Conservation (phyloP, 2,329 filamentous ascomycete genomes). For the Aureobasidium melanogenum region DNA sequence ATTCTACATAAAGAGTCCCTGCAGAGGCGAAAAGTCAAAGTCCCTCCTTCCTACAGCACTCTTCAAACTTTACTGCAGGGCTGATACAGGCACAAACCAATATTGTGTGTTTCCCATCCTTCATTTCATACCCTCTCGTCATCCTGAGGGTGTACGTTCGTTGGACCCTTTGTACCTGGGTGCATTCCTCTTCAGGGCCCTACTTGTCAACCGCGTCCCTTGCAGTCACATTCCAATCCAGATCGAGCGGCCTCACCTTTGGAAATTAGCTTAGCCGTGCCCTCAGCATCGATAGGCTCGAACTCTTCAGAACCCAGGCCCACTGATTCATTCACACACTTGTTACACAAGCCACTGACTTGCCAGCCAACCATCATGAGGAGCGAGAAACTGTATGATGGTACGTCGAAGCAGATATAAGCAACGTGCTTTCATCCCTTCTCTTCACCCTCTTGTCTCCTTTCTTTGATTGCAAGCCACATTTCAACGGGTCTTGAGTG, state of each 20-base stretch:
- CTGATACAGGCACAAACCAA: slow-evolving; percentile 5
- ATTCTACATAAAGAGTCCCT: slow-evolving; percentile 11
- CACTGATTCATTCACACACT: not conserved
- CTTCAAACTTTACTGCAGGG: not conserved
- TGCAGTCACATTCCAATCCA: slow-evolving; percentile 11
- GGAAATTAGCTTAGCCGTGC: slow-evolving; percentile 9
- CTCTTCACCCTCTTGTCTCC: not conserved
- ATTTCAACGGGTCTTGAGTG: not conserved
- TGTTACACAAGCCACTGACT: not conserved
- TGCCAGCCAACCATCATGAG: slow-evolving; percentile 1
- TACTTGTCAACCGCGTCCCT: not conserved
- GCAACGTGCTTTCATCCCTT: slow-evolving; percentile 9
- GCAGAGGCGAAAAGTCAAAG: not conserved
- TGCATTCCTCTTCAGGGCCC: slow-evolving; percentile 10
- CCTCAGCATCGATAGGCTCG: slow-evolving; percentile 1
- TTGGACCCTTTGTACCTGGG: slow-evolving; percentile 6
- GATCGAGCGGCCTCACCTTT: not conserved
- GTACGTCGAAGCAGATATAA: slow-evolving; percentile 11
- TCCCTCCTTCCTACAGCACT: not conserved
- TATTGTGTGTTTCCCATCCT: not conserved
- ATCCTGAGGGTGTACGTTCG: slow-evolving; percentile 5
- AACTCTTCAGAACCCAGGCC: not conserved
- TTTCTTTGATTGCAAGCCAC: slow-evolving; percentile 1
- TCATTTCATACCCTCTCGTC: not conserved
- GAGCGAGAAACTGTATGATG: not conserved